Evolutionary conservation across 176 grass and related monocot species (phyloP), one percentile per base, ranked within the genome.

Genomic region (Cymbopogon citratus): DNA sequence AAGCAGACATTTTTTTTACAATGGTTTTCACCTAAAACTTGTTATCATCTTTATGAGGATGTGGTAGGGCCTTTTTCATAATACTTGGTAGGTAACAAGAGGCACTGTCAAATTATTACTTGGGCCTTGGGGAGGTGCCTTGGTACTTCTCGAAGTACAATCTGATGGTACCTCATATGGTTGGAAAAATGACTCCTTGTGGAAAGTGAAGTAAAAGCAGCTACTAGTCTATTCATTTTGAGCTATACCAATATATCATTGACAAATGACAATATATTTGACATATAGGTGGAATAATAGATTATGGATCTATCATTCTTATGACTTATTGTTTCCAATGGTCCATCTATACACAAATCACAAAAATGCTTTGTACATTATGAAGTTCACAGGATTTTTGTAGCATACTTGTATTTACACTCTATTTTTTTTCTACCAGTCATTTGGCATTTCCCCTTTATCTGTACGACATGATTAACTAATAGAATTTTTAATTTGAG

Each of bases 31-130:
- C 3, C 1, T 0, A 29, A 87, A 63, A 33, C 12, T 1, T 71
- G 44, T 81, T 75, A 39, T 11, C 29, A 76, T 77, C 56, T 39
- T 62, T 87, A 18, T 11, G 41, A 76, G 71, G 31, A 75, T 68
- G 6, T 76, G 61, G 14, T 49, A 34, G 71, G 31, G 27, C 16
- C 8, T n/a, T 71, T 48, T 74, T 74, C 54, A 54, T 29, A 48
- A 74, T 35, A 18, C 48, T 56, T 75, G 25, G 70, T 26, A 49
- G 14, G 7, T 73, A 73, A 49, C 14, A 49, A 73, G 41, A 46
- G 8, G 9, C 25, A 49, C 26, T 19, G 7, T 73, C 43, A 31
- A 73, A 49, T 48, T 72, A 72, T 71, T 44, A 71, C 21, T 57
- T 57, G 21, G 54, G 54, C 8, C n/a, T 44, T 15, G 12, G 39